Evolutionary conservation across 306 rosid genomes (phyloP).

Genomic region (Quercus parvula): DNA sequence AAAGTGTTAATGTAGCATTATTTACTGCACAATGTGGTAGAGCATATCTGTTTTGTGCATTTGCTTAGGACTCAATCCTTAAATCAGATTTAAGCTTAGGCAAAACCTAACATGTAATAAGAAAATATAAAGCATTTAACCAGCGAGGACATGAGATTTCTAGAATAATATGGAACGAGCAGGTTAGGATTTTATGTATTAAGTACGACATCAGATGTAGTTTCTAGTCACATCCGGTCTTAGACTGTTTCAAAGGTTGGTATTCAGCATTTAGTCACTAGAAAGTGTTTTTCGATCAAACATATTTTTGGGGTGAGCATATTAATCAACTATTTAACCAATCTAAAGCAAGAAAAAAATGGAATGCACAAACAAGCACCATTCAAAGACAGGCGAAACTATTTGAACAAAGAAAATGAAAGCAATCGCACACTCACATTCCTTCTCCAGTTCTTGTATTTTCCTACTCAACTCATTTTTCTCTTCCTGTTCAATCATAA

Average conservation of each 20-base stretch:
- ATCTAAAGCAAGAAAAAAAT: not conserved
- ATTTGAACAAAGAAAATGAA: not conserved
- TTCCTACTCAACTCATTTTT: slow-evolving; percentile 47
- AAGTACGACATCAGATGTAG: not conserved
- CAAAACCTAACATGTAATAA: not conserved
- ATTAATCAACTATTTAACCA: not conserved
- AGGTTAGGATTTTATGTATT: not conserved
- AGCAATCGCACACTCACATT: slow-evolving; percentile 45
- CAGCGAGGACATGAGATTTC: not conserved
- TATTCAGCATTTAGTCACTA: not conserved
- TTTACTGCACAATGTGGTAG: not conserved
- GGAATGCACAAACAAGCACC: not conserved
- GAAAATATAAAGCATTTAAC: not conserved
- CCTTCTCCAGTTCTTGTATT: slow-evolving; percentile 58
- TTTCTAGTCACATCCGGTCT: not conserved
- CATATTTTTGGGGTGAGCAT: not conserved
- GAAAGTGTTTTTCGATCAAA: not conserved
- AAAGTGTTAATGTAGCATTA: not conserved
- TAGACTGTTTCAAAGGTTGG: not conserved
- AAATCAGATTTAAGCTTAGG: not conserved
- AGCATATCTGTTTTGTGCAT: slow-evolving; percentile 1
- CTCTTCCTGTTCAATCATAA: slow-evolving; percentile 71
- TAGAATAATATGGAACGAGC: not conserved
- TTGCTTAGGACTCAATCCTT: not conserved
- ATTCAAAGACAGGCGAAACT: not conserved